Base-by-base conservation (phyloP, 1,284 basidiomycete species). In the Heterobasidion parviporum region DNA sequence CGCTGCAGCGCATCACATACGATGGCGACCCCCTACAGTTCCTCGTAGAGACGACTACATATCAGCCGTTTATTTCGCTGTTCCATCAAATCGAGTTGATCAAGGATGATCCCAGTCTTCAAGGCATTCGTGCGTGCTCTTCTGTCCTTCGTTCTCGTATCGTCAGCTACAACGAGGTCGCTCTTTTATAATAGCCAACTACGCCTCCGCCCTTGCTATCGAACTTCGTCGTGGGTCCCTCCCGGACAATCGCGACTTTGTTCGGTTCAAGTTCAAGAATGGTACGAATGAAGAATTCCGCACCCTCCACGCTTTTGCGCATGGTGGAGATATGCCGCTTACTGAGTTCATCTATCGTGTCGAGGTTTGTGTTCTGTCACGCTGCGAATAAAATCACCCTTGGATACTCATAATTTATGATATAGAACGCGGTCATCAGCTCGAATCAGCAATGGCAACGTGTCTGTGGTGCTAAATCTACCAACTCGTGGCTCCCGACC, bases 61-160 rank as follows among this genome's bases (percentile, higher is more conserved):
- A 94, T 76, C 92, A 94, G 70, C 87, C 92, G 15, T 90, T 94
- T 80, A 85, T 94, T 64, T 91, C 89, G 14, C 77, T 94, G 67
- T 87, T 92, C 81, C 82, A 87, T 68, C 81, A 91, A 72, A 84
- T 87, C 15, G 83, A 85, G 55, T 70, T 84, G 57, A 62, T 71
- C 59, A 73, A 80, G 59, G 70, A 77, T 26, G 71, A 82, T 67
- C 83, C 86, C 1, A 77, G 84, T 54, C 69, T 85, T 57, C 69
- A 73, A 47, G 82, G 77, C 45, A 82, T 92, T 60, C 85, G 87
- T 86, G 64, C 64, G 81, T 79, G 50, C 53, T 55, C 53, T 18
- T 26, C 26, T 15, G 57, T 54, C 50, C 45, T 36, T 36, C 8
- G 45, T 46, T 48, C 35, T 54, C 46, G 18, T 14, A 52, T 33